Conservation (phyloP, 768 basidiomycete species). For the Inosperma sp. region DNA sequence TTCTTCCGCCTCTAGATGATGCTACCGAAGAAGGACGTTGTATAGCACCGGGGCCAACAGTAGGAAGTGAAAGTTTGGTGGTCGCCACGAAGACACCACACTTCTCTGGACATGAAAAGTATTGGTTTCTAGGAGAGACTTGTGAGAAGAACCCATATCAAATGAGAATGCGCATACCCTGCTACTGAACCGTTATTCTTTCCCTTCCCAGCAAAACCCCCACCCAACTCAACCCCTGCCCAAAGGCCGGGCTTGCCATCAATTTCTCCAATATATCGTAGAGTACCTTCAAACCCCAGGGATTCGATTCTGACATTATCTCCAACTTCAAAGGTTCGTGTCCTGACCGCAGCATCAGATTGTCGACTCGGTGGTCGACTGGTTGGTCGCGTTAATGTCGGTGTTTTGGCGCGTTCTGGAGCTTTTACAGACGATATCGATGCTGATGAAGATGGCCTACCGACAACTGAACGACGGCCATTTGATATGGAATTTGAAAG, state of each 20-base stretch:
- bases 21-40: constrained; percentile 74
- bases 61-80: constrained; percentile 75
- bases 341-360: constrained; percentile 51
- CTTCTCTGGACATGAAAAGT: constrained; percentile 78
- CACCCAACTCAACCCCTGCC: constrained; percentile 89
- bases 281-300: constrained; percentile 79
- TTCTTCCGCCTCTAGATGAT: constrained; percentile 60
- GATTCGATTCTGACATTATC: constrained; percentile 85
- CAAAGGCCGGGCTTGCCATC: constrained; percentile 86
- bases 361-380: constrained; percentile 63
- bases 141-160: neutral
- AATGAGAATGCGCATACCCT: constrained; percentile 55
- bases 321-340: constrained; percentile 59
- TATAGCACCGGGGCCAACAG: constrained; percentile 49
- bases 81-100: constrained; percentile 91
- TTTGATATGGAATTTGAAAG: constrained; percentile 42
- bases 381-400: constrained; percentile 31
- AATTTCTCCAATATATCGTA: constrained; percentile 80
- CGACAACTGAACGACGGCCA: constrained; percentile 46
- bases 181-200: constrained; percentile 92
- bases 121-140: constrained; percentile 54
- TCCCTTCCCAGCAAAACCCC: constrained; percentile 83
- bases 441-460: constrained; percentile 53
- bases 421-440: constrained; percentile 45
- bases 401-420: constrained; percentile 49